Evolutionary conservation across 768 basidiomycete genomes (phyloP).

Genomic region (Fistulinella prunicolor): DNA sequence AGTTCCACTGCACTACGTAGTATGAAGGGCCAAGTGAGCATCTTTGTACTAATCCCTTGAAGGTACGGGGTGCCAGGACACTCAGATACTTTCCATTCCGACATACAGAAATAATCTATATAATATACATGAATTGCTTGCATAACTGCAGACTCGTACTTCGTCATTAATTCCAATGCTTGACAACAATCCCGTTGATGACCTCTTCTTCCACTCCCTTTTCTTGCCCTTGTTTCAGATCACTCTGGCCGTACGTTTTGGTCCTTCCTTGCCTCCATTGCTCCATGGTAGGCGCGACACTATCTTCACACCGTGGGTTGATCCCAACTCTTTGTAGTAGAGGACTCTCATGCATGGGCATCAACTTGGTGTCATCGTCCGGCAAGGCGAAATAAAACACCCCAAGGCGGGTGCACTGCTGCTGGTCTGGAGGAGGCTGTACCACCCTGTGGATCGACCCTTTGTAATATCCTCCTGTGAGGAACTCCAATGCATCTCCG

Average conservation of each 20-base stretch:
- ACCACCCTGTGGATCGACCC: slow-evolving; percentile 62
- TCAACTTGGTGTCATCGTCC: slow-evolving; percentile 48
- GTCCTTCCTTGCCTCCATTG: slow-evolving; percentile 52
- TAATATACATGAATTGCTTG: no score
- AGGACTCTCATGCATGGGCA: slow-evolving; percentile 45
- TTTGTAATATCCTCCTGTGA: slow-evolving; percentile 58
- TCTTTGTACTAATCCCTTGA: no score
- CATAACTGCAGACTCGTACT: no score
- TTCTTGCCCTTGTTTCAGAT: slow-evolving; percentile 39
- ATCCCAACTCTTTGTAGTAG: slow-evolving; percentile 47
- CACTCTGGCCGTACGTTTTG: slow-evolving; percentile 48
- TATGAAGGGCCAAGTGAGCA: no score
- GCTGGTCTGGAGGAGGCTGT: slow-evolving; percentile 57
- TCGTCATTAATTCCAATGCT: slow-evolving; percentile 47
- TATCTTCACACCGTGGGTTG: slow-evolving; percentile 35
- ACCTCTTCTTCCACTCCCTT: slow-evolving; percentile 53
- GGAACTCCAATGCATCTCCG: slow-evolving; percentile 57
- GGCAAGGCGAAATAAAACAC: slow-evolving; percentile 56
- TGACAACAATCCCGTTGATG: slow-evolving; percentile 53
- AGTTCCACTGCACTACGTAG: no score
- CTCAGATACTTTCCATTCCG: no score
- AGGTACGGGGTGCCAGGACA: no score
- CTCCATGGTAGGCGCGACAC: slow-evolving; percentile 49
- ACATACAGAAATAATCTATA: no score
- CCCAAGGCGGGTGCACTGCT: slow-evolving; percentile 47